Conservation (phyloP, 805 yeast genomes). For the Metschnikowia borealis region DNA sequence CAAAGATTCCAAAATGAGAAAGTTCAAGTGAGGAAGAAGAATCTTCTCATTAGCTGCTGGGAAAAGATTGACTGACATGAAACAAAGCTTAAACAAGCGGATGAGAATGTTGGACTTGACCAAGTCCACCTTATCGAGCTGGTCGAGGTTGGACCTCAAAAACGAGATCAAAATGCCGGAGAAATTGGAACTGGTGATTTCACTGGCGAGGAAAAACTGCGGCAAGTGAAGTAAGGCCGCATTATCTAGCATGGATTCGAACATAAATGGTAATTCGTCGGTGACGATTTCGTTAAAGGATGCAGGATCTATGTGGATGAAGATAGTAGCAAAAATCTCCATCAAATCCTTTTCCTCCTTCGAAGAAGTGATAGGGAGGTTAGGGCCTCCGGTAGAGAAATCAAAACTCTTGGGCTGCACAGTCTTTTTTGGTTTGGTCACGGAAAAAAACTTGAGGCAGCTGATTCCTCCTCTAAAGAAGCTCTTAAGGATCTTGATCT, state of each 20-base stretch:
- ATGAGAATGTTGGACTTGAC: constrained; percentile 76
- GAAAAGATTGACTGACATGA: constrained; percentile 91
- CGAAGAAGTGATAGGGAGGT: constrained; percentile 78
- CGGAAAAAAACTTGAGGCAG: constrained; percentile 73
- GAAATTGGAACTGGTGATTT: constrained; percentile 88
- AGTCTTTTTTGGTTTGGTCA: constrained; percentile 46
- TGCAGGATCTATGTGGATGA: constrained; percentile 90
- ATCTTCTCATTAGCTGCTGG: constrained; percentile 86
- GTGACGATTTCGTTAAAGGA: constrained; percentile 90
- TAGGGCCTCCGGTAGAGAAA: constrained; percentile 74
- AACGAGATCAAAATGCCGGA: constrained; percentile 79
- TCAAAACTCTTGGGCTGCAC: constrained; percentile 36
- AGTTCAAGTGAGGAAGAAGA: constrained; percentile 80
- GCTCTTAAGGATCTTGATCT: constrained; percentile 68
- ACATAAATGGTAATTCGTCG: constrained; percentile 72
- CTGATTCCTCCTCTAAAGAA: constrained; percentile 80
- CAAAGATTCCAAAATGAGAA: constrained; percentile 75
- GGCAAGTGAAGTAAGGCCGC: constrained; percentile 87
- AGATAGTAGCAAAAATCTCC: constrained; percentile 93
- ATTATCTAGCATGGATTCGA: constrained; percentile 74
- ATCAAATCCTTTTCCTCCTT: constrained; percentile 92
- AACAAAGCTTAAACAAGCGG: constrained; percentile 83
- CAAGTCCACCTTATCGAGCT: constrained; percentile 76
- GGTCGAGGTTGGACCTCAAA: constrained; percentile 65
- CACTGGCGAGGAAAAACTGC: constrained; percentile 90